phyloP scores from a whole-genome alignment of 2,329 filamentous ascomycete species.

The Cercospora zeina region DNA sequence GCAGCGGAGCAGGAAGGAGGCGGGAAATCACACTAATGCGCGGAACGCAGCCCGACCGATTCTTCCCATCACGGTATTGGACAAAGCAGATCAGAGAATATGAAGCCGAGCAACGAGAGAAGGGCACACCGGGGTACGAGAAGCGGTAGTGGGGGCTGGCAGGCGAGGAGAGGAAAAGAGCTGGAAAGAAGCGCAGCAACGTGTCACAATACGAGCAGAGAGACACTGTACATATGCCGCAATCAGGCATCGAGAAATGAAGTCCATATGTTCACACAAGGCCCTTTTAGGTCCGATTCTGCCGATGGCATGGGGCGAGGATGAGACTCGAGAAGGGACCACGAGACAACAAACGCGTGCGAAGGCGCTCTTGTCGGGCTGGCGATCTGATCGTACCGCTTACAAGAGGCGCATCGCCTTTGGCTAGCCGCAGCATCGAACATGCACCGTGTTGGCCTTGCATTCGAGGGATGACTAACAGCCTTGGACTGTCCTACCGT shows the following conservation, averaged over 20 bases:
- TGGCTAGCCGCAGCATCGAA: too few species aligned
- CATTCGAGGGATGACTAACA: too few species aligned
- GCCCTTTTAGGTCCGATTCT: neutral
- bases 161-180: slow-evolving; percentile 3
- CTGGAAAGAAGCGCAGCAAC: neutral
- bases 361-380: too few species aligned
- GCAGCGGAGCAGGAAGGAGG: slow-evolving; percentile 3
- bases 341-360: too few species aligned
- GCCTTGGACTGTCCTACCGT: too few species aligned
- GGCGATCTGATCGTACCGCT: too few species aligned
- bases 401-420: too few species aligned
- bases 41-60: slow-evolving; percentile 58
- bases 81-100: slow-evolving; percentile 70
- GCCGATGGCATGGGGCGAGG: neutral
- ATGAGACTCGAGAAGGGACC: neutral
- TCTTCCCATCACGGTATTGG: slow-evolving; percentile 83
- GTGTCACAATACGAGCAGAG: slow-evolving; percentile 1
- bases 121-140: slow-evolving; percentile 23
- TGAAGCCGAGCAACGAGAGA: slow-evolving; percentile 50
- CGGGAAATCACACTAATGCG: slow-evolving; percentile 19
- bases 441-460: too few species aligned
- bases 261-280: slow-evolving; percentile 12
- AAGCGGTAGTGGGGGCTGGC: neutral
- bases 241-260: slow-evolving; percentile 11
- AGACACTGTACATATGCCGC: slow-evolving; percentile 18